phyloP scores from a whole-genome alignment of 2,329 filamentous ascomycete genomes.

The Penicillium occitanis region DNA sequence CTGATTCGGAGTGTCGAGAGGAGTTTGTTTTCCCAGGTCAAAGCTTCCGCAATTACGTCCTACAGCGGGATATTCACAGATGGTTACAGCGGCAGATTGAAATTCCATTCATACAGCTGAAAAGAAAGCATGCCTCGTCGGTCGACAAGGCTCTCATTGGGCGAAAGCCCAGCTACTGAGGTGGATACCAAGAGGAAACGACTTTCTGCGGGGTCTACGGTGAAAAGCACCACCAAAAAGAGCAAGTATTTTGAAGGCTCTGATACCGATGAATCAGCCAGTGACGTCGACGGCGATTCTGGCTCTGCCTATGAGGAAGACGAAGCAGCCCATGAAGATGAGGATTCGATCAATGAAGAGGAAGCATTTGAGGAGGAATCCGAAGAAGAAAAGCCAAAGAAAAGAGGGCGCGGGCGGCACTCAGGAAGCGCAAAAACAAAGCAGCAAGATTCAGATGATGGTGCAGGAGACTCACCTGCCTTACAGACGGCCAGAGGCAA shows the following conservation, averaged over 20 bases:
- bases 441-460: conserved; percentile 16
- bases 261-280: conserved; percentile 27
- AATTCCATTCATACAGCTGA: not conserved
- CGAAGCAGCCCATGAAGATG: conserved; percentile 57
- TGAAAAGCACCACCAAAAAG: conserved; percentile 46
- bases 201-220: conserved; percentile 23
- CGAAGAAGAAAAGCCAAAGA: conserved; percentile 31
- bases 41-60: not conserved
- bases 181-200: conserved; percentile 36
- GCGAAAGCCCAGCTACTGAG: conserved; percentile 29
- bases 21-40: not conserved
- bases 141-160: conserved; percentile 30
- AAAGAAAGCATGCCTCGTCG: conserved; percentile 20
- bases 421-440: conserved; percentile 19
- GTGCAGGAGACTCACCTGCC: conserved; percentile 8
- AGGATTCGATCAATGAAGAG: conserved; percentile 57
- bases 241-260: conserved; percentile 53
- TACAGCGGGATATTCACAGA: not conserved
- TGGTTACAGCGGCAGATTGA: not conserved
- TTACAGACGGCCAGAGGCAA: conserved; percentile 37
- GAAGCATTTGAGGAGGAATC: conserved; percentile 45
- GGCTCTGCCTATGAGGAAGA: conserved; percentile 34
- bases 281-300: conserved; percentile 20
- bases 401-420: conserved; percentile 24
- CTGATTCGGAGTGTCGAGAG: not conserved